Base-by-base conservation (phyloP, 2,329 filamentous ascomycete genomes). In the Fusarium miscanthi region DNA sequence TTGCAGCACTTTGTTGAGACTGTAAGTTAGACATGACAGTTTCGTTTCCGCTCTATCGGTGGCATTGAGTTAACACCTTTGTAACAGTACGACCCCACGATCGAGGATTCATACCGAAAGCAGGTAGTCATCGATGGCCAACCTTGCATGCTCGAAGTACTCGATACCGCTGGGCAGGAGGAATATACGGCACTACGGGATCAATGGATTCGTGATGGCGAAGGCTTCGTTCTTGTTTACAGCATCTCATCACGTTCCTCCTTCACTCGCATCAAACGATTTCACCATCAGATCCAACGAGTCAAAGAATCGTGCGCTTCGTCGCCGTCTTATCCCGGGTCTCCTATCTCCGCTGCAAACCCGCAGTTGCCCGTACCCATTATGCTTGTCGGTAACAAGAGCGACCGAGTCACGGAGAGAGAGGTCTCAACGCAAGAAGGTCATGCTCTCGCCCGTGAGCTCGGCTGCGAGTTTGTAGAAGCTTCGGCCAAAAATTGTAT, bases 301-400 rank as follows among this genome's bases (percentile, higher is more conserved):
- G 96, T 98, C 78, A 98, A 98, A 84, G 96, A 98, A 81, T 97
- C 94, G 3, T 90, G 91, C 76, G 88, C 91, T 53, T 90, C 91
- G 48, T 94, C 93, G 30, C 92, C 92, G 12, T 92, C 92, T 33
- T 95, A 94, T 77, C 91, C 91, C 12, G 92, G 92, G 69, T 94
- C 92, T 30, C 92, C 92, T 54, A 87, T 94, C 76, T 84, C 91
- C 80, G 77, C 89, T 76, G 82, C 85, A 79, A 83, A 82, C 81
- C 84, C 89, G 31, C 89, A 89, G 71, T 87, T 90, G 71, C 92
- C 92, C 25, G 94, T 96, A 21, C 96, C 96, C 51, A 94, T 99
- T 78, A 98, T 99, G 96, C 88, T 99, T 35, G 96, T 99, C 40
- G 96, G 96, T 75, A 98, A 99, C 87, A 99, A 99, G 86, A 97